phyloP scores from a whole-genome alignment of 2,329 filamentous ascomycete species.

The Blastomyces percursus region DNA sequence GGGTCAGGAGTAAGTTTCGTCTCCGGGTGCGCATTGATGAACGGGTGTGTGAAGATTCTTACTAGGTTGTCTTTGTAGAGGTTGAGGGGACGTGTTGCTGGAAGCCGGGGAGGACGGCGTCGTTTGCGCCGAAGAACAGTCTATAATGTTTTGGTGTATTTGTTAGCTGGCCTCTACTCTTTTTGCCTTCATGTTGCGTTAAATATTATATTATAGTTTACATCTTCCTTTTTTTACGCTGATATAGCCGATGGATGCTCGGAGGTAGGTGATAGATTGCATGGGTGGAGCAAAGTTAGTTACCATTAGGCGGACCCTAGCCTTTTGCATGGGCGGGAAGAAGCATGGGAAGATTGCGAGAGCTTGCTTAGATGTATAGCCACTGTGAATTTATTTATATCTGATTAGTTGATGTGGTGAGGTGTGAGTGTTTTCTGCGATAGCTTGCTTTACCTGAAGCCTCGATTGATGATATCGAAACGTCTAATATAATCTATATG shows the following conservation, averaged over 20 bases:
- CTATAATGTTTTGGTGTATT: slow-evolving; percentile 30
- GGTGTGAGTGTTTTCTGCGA: slow-evolving; percentile 12
- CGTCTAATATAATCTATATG: slow-evolving; percentile 58
- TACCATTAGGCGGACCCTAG: slow-evolving; percentile 37
- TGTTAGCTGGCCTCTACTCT: no score
- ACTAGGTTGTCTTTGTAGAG: slow-evolving; percentile 62
- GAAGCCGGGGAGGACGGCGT: slow-evolving; percentile 59
- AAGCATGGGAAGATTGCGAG: slow-evolving; percentile 58
- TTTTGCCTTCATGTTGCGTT: background rate
- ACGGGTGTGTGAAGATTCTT: slow-evolving; percentile 60
- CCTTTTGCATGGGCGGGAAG: slow-evolving; percentile 54
- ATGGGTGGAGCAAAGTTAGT: background rate
- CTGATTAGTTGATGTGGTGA: slow-evolving; percentile 2
- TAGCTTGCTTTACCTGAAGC: slow-evolving; percentile 47
- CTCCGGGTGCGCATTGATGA: slow-evolving; percentile 52
- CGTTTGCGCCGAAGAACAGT: slow-evolving; percentile 84
- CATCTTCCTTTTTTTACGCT: background rate
- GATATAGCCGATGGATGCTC: no score
- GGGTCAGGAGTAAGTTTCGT: slow-evolving; percentile 63
- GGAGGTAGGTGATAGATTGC: background rate
- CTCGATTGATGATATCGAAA: slow-evolving; percentile 79
- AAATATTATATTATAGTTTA: background rate
- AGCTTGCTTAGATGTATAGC: slow-evolving; percentile 71
- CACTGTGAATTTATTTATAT: slow-evolving; percentile 41
- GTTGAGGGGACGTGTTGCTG: slow-evolving; percentile 65